These are phyloP conservation scores for Boletus pseudo-olivaceus DNA, from an alignment of 768 basidiomycete genomes.

Conservation along the genomic window DNA sequence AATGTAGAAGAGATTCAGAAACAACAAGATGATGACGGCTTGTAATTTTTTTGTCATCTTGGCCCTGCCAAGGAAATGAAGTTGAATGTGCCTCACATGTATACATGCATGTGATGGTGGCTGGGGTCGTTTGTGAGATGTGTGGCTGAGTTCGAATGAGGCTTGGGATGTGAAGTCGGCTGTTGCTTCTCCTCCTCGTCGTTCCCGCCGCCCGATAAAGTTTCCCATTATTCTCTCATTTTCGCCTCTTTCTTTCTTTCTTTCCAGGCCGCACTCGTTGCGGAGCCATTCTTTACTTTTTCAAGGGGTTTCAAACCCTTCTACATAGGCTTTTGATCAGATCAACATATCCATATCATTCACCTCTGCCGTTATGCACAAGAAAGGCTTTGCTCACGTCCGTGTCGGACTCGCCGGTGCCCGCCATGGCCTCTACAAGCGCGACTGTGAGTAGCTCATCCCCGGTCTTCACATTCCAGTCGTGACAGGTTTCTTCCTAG, in stretches of 20 bases:
- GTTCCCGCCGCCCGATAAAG: slow-evolving; percentile 1
- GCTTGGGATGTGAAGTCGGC: background rate
- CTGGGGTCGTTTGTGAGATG: slow-evolving; percentile 3
- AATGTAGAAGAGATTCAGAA: too few species aligned
- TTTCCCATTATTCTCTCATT: slow-evolving; percentile 12
- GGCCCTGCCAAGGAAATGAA: background rate
- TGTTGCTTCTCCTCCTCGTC: slow-evolving; percentile 9
- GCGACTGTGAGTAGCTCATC: slow-evolving; percentile 17
- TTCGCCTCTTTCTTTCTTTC: slow-evolving; percentile 21
- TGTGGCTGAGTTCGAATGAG: slow-evolving; percentile 27
- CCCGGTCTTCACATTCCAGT: background rate
- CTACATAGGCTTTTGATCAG: background rate
- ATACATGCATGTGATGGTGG: slow-evolving; percentile 5
- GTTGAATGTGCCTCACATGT: background rate
- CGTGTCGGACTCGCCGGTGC: slow-evolving; percentile 26
- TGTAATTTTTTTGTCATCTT: background rate
- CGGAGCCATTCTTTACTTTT: slow-evolving; percentile 29
- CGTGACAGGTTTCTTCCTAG: slow-evolving; percentile 25
- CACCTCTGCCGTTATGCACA: slow-evolving; percentile 20
- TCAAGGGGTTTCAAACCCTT: slow-evolving; percentile 4
- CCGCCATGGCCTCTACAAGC: slow-evolving; percentile 20
- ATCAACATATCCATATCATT: background rate
- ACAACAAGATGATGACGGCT: too few species aligned
- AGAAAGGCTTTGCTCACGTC: slow-evolving; percentile 27
- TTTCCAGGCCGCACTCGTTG: slow-evolving; percentile 19